Conservation (phyloP, 2,329 filamentous ascomycete species). For the Reticulascus tulasneorum region DNA sequence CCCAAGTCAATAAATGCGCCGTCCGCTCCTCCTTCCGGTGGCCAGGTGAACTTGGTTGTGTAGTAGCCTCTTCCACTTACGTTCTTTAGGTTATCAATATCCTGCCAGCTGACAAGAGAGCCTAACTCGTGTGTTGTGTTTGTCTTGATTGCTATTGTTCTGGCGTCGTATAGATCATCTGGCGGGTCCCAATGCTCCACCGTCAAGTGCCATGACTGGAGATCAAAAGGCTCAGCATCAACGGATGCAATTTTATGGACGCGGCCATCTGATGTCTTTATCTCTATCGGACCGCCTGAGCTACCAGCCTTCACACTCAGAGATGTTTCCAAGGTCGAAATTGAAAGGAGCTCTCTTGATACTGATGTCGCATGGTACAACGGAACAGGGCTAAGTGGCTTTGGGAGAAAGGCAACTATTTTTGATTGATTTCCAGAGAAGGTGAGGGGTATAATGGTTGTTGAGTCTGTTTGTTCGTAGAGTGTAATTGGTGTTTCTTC, state of each 20-base stretch:
- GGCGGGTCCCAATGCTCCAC: slow-evolving; percentile 11
- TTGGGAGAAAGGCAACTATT: not conserved
- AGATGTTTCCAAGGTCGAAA: no score
- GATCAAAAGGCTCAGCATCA: slow-evolving; percentile 1
- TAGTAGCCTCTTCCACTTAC: slow-evolving; percentile 9
- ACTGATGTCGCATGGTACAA: not conserved
- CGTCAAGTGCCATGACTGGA: slow-evolving; percentile 1
- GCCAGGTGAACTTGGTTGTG: slow-evolving; percentile 6
- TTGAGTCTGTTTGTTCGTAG: not conserved
- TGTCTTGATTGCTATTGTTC: not conserved
- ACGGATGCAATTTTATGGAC: no score
- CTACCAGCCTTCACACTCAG: no score
- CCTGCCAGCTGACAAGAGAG: slow-evolving; percentile 1
- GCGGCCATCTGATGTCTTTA: no score
- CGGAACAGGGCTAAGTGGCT: not conserved
- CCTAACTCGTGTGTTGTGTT: slow-evolving; percentile 7
- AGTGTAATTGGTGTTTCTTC: not conserved
- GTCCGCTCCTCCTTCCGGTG: not conserved
- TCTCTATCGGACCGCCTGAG: no score
- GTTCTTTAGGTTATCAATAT: slow-evolving; percentile 3
- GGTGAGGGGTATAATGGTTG: slow-evolving; percentile 1
- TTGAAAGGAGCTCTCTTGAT: no score
- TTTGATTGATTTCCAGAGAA: slow-evolving; percentile 8
- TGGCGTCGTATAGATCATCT: slow-evolving; percentile 1
- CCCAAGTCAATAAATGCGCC: slow-evolving; percentile 7